Evolutionary conservation across 2,329 filamentous ascomycete genomes (phyloP).

Genomic region (Aspergillus fumigatus): DNA sequence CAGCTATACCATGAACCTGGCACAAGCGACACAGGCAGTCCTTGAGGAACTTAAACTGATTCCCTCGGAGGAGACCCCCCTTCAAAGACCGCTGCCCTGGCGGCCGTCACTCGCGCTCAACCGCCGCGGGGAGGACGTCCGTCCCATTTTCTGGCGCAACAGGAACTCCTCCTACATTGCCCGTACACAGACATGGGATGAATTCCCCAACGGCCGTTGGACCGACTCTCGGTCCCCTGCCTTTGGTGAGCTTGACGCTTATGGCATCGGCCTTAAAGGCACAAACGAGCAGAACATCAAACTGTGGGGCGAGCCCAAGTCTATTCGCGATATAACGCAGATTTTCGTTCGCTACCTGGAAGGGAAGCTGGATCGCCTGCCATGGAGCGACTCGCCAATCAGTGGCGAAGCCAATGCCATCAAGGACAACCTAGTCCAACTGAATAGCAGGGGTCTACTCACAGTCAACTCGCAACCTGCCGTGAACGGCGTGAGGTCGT

Average conservation of each 20-base stretch:
- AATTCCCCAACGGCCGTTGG: conserved; percentile 98
- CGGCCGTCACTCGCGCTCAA: conserved; percentile 87
- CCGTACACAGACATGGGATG: conserved; percentile 97
- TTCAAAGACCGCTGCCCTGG: conserved; percentile 92
- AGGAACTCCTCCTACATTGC: conserved; percentile 92
- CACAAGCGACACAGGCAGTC: conserved; percentile 88
- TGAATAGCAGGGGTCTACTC: conserved; percentile 82
- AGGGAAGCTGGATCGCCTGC: conserved; percentile 73
- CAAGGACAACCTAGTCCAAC: conserved; percentile 67
- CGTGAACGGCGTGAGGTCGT: conserved; percentile 84
- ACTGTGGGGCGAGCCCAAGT: conserved; percentile 83
- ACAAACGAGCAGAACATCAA: conserved; percentile 95
- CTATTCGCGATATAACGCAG: conserved; percentile 72
- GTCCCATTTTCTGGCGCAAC: conserved; percentile 98
- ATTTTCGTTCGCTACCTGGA: conserved; percentile 83
- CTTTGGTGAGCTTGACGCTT: conserved; percentile 91
- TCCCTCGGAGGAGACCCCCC: conserved; percentile 69
- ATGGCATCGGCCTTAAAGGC: conserved; percentile 88
- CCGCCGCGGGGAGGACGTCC: conserved; percentile 87
- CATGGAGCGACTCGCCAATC: conserved; percentile 91
- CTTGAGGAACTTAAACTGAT: conserved; percentile 82
- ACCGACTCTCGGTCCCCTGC: conserved; percentile 94
- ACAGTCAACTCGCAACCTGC: conserved; percentile 98
- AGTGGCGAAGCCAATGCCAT: conserved; percentile 77
- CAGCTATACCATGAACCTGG: conserved; percentile 96